Percentiles rank a stretch among this genome's conserved stretches.
Evolutionary conservation across 306 rosid genomes (phyloP).

Genomic region (Quercus wislizeni): DNA sequence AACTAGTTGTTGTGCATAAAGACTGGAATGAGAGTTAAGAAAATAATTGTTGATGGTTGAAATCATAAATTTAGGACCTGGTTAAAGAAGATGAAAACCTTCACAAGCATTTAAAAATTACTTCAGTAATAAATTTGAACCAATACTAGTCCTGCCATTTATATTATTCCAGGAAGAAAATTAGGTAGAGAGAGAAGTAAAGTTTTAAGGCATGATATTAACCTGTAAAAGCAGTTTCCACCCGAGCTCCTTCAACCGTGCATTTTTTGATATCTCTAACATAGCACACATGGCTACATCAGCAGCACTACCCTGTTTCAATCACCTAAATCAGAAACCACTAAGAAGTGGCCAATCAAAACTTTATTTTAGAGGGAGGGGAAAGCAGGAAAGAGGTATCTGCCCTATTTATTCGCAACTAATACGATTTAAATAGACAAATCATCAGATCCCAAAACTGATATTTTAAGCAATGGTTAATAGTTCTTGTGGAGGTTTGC

Average conservation of each 20-base stretch:
- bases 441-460: background rate
- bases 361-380: background rate
- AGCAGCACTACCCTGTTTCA: constrained; percentile 94
- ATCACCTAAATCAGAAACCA: constrained; percentile 14
- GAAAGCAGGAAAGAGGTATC: background rate
- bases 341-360: background rate
- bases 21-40: too few species aligned
- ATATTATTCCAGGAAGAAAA: background rate
- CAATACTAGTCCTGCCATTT: background rate
- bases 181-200: background rate
- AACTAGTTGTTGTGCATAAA: too few species aligned
- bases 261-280: constrained; percentile 71
- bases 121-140: too few species aligned
- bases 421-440: background rate
- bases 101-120: too few species aligned
- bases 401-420: background rate
- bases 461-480: background rate
- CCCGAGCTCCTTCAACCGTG: constrained; percentile 69
- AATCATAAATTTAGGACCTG: too few species aligned
- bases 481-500: background rate
- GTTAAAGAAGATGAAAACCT: too few species aligned
- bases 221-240: constrained; percentile 97
- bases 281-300: constrained; percentile 99
- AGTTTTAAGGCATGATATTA: constrained; percentile 15
- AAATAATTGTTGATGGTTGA: too few species aligned